Evolutionary conservation across 345 rosid genomes (phyloP).

Genomic region (Eucalyptus cloeziana): DNA sequence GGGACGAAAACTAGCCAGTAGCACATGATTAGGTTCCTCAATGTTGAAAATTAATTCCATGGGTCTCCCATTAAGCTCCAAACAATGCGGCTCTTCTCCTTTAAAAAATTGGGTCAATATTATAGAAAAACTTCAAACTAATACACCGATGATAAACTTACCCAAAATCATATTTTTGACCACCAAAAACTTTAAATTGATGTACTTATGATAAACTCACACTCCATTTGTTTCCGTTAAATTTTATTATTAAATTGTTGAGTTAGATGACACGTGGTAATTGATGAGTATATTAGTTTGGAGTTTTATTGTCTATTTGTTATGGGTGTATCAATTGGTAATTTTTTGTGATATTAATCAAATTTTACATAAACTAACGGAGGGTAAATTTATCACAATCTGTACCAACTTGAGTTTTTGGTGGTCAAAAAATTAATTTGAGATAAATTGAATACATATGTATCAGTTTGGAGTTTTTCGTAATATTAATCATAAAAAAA

Average conservation of each 20-base stretch:
- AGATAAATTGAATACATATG: fast-evolving
- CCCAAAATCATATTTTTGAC: fast-evolving
- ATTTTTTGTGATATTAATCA: too few species aligned
- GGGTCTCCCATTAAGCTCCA: neutral
- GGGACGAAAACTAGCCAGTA: neutral
- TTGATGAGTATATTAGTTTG: fast-evolving
- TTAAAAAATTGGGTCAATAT: too few species aligned
- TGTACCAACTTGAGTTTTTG: too few species aligned
- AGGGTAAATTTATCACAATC: too few species aligned
- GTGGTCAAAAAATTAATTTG: fast-evolving
- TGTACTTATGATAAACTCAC: fast-evolving
- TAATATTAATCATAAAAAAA: fast-evolving
- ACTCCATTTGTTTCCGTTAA: fast-evolving
- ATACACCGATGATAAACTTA: fast-evolving
- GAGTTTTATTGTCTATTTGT: fast-evolving
- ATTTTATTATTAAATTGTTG: fast-evolving
- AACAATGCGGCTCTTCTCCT: neutral
- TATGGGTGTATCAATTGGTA: fast-evolving
- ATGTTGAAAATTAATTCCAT: neutral
- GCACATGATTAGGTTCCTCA: neutral
- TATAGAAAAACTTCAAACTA: fast-evolving
- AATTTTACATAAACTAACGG: fast-evolving
- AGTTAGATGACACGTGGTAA: fast-evolving
- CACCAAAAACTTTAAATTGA: fast-evolving
- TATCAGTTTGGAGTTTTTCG: fast-evolving